Evolutionary conservation across 768 basidiomycete species (phyloP).

Genomic region (Boletus subparvulus): DNA sequence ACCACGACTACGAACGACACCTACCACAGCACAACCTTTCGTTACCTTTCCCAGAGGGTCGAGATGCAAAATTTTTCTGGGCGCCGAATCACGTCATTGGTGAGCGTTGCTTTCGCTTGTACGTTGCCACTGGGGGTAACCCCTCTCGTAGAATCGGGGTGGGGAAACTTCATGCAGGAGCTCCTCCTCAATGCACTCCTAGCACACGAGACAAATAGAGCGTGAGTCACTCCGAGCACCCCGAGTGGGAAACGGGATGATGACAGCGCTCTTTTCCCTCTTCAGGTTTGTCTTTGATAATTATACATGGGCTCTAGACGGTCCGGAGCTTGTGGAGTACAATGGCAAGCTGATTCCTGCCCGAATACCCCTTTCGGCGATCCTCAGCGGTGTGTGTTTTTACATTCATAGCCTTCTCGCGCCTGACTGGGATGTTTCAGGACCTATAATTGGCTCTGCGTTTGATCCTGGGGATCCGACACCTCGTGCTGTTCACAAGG

Average conservation of each 20-base stretch:
- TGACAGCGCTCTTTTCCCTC: not conserved
- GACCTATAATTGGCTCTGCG: constrained; percentile 45
- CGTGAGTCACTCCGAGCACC: constrained; percentile 38
- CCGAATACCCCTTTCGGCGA: constrained; percentile 52
- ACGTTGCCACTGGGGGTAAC: not conserved
- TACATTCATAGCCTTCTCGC: not conserved
- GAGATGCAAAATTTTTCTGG: constrained; percentile 46
- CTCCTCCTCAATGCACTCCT: constrained; percentile 52
- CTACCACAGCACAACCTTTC: constrained; percentile 47
- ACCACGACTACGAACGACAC: constrained; percentile 41
- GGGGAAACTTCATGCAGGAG: constrained; percentile 65
- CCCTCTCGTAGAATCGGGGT: constrained; percentile 45
- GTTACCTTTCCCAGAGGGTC: constrained; percentile 41
- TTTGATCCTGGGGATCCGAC: constrained; percentile 35
- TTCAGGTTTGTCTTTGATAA: constrained; percentile 57
- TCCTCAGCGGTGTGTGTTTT: constrained; percentile 45
- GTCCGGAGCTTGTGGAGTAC: constrained; percentile 43
- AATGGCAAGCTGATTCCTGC: constrained; percentile 53
- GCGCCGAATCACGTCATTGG: constrained; percentile 47
- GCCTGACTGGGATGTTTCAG: constrained; percentile 17
- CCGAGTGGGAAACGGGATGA: not conserved
- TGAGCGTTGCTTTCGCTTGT: constrained; percentile 16
- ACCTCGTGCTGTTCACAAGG: constrained; percentile 45
- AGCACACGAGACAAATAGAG: constrained; percentile 44
- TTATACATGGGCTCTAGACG: constrained; percentile 51